Base-by-base conservation (phyloP, 169 alveolate genomes). In the Plasmodium blacklocki region DNA sequence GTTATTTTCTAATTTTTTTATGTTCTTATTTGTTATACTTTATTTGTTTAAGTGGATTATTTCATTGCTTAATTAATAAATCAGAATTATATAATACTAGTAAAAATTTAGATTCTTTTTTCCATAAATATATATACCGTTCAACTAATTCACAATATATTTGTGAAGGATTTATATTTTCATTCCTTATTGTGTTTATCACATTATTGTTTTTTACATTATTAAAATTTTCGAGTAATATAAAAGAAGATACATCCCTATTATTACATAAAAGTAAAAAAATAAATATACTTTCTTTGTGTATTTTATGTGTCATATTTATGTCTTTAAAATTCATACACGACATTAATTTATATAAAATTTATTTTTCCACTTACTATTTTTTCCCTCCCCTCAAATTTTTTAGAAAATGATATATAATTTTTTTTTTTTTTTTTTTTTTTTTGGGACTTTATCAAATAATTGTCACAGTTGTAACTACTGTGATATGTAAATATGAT, bases 141-240 rank as follows among this genome's bases (percentile, higher is more conserved):
- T 68, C 90, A 5, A 80, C 90, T 5, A 80, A 62, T 68, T 23
- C 90, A 19, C 90, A 80, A 19, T 80, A 80, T 58, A 73, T 80
- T 3, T 67, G 39, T 50, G 90, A 80, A 68, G 90, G 90, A 1
- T 49, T 80, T 45, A 19, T 73, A 11, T 68, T 80, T 68, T 80
- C 90, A 8, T 50, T 68, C 15, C 70, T 80, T 7, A 68, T 80
- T 68, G 9, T 68, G 15, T 12, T 80, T 11, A 80, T 80, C 9
- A 80, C 54, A 12, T 32, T 80, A 21, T 71, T 75, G 0, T 54
- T 80, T 8, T 68, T 80, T 72, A 23, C 21, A 14, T 3, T 80
- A 29, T 54, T 39, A 49, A 15, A 9, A 0, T 58, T 9, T 62
- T 50, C 66, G n/a, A 56, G n/a, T 60, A 39, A 39, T 39, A 39